Conservation (phyloP, 805 yeast species). For the Candida ponderosae region DNA sequence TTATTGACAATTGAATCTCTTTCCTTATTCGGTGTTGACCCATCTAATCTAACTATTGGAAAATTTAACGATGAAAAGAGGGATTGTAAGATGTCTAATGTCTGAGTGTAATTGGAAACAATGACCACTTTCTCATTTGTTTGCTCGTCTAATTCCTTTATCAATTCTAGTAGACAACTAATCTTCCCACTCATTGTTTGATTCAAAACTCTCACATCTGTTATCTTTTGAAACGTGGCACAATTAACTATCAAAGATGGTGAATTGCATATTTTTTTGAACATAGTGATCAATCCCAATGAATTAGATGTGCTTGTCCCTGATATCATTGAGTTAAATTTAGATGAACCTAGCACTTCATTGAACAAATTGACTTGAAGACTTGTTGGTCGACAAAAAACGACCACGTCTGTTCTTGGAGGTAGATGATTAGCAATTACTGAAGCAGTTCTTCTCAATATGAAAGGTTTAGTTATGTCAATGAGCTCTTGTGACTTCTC, state of each 20-base stretch:
- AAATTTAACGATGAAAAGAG: slow-evolving; percentile 41
- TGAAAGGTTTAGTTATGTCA: slow-evolving; percentile 53
- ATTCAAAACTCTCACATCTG: slow-evolving; percentile 3
- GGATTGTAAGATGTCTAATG: slow-evolving; percentile 67
- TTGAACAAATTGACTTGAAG: slow-evolving; percentile 51
- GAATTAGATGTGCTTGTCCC: slow-evolving; percentile 29
- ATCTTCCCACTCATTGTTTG: slow-evolving; percentile 49
- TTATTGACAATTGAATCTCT: slow-evolving; percentile 59
- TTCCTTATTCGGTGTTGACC: slow-evolving; percentile 62
- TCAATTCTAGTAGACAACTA: slow-evolving; percentile 44
- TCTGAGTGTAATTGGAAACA: slow-evolving; percentile 83
- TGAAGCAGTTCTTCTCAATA: slow-evolving; percentile 63
- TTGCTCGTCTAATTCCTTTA: slow-evolving; percentile 36
- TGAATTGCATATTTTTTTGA: slow-evolving; percentile 79
- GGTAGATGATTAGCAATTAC: slow-evolving; percentile 56
- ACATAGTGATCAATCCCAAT: slow-evolving; percentile 60
- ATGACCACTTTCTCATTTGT: slow-evolving; percentile 72
- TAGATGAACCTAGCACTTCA: slow-evolving; percentile 29
- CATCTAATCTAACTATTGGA: slow-evolving; percentile 66
- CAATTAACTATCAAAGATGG: slow-evolving; percentile 57
- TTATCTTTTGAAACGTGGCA: slow-evolving; percentile 24
- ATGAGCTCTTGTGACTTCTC: slow-evolving; percentile 57
- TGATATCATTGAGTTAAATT: slow-evolving; percentile 17
- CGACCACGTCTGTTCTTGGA: slow-evolving; percentile 62
- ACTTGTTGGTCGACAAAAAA: slow-evolving; percentile 71